Conservation (phyloP, 768 basidiomycete genomes). For the Mycena metata region DNA sequence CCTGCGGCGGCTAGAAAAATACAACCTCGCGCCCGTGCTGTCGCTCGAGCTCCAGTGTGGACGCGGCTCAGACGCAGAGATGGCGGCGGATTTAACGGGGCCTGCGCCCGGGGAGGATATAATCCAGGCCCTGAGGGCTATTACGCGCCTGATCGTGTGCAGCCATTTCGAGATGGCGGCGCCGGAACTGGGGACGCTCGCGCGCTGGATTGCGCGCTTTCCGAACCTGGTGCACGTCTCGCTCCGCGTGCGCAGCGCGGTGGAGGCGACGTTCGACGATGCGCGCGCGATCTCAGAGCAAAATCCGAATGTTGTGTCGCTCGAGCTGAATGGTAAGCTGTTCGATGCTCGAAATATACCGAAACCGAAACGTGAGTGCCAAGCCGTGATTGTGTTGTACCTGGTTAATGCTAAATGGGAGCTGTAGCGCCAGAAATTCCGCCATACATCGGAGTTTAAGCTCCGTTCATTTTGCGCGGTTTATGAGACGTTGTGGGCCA, state of each 20-base stretch:
- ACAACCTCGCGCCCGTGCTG: slow-evolving; percentile 22
- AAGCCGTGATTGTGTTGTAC: not conserved
- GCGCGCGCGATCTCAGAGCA: slow-evolving; percentile 24
- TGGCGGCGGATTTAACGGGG: slow-evolving; percentile 22
- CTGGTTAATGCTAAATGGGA: not conserved
- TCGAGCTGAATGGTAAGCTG: slow-evolving; percentile 33
- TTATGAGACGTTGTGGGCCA: too few relatives aligned
- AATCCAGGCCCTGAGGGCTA: slow-evolving; percentile 5
- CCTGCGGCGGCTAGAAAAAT: slow-evolving; percentile 27
- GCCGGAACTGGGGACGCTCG: slow-evolving; percentile 29
- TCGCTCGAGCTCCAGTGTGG: slow-evolving; percentile 31
- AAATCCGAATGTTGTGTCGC: slow-evolving; percentile 26
- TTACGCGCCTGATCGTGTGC: slow-evolving; percentile 35
- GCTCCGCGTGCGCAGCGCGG: slow-evolving; percentile 19
- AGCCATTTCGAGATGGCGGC: slow-evolving; percentile 18
- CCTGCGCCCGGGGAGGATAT: slow-evolving; percentile 9
- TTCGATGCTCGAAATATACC: slow-evolving; percentile 10
- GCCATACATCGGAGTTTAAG: slow-evolving; percentile 17
- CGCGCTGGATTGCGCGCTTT: slow-evolving; percentile 35
- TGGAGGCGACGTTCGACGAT: slow-evolving; percentile 19
- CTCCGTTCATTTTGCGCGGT: not conserved
- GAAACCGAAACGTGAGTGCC: slow-evolving; percentile 19
- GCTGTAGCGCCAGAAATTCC: slow-evolving; percentile 21
- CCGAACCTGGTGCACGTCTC: slow-evolving; percentile 30
- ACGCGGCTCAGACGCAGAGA: slow-evolving; percentile 20